A percentile compares a stretch with the other conserved stretches of the same genome.
Evolutionary conservation across 1,284 basidiomycete species (phyloP).

Genomic region (Papiliotrema terrestris): DNA sequence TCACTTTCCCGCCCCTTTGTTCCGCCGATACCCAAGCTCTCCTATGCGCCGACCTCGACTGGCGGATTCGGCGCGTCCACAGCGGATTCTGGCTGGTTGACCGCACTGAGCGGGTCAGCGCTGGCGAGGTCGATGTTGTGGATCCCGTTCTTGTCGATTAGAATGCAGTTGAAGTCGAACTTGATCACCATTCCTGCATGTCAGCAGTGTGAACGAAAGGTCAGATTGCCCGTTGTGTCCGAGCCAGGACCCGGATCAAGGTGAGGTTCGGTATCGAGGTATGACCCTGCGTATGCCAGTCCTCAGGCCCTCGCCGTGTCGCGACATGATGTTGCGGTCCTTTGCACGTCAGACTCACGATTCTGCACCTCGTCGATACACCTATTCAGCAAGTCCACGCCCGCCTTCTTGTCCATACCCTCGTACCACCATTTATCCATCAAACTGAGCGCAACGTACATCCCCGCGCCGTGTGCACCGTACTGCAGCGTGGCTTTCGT

Average conservation of each 20-base stretch:
- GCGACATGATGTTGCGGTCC: no score
- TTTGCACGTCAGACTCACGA: constrained; percentile 55
- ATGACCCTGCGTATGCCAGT: no score
- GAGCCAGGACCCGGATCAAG: no score
- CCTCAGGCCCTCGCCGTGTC: no score
- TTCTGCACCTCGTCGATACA: constrained; percentile 86
- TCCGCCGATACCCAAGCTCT: background rate
- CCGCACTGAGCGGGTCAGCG: constrained; percentile 33
- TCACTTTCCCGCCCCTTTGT: no score
- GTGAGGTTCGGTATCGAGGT: no score
- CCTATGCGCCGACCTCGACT: constrained; percentile 17
- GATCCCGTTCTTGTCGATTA: constrained; percentile 86
- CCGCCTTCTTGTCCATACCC: constrained; percentile 61
- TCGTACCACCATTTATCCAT: constrained; percentile 70
- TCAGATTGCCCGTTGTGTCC: no score
- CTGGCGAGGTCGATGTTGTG: constrained; percentile 60
- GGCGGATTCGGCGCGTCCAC: constrained; percentile 25
- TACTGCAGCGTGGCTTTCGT: constrained; percentile 86
- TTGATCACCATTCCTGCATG: constrained; percentile 63
- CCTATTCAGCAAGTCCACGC: constrained; percentile 73
- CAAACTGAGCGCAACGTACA: constrained; percentile 87
- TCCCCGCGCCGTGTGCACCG: constrained; percentile 92
- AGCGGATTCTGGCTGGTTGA: constrained; percentile 22
- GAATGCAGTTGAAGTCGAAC: constrained; percentile 80
- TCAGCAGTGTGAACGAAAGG: background rate